Evolutionary conservation across 2,329 filamentous ascomycete genomes (phyloP).

Genomic region (Botrytis deweyae): DNA sequence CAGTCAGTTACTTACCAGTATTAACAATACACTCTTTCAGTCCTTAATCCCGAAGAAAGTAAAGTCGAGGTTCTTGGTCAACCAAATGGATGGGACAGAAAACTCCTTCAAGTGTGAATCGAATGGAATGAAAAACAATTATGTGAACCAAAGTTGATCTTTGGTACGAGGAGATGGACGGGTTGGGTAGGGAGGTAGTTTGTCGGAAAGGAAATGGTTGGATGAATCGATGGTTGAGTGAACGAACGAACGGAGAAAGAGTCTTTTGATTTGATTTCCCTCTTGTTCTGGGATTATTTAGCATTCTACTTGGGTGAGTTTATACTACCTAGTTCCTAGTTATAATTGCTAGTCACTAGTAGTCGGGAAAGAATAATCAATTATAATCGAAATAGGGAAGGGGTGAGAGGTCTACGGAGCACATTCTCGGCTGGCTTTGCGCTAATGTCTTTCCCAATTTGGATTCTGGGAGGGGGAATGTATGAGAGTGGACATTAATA

Average conservation of each 20-base stretch:
- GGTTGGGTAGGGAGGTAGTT: not conserved
- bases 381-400: conserved; percentile 10
- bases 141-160: not conserved
- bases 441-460: conserved; percentile 10
- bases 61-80: not conserved
- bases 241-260: conserved; percentile 7
- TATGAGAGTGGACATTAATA: conserved; percentile 12
- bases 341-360: not conserved
- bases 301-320: not conserved
- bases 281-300: conserved; percentile 13
- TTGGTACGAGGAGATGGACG: not conserved
- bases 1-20: not conserved
- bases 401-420: not conserved
- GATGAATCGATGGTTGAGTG: conserved; percentile 5
- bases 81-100: not conserved
- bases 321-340: not conserved
- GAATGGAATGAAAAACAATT: not conserved
- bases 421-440: conserved; percentile 13
- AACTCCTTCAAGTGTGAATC: not conserved
- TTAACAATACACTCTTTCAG: conserved; percentile 1
- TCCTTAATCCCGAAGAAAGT: not conserved
- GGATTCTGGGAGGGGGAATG: conserved; percentile 10
- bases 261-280: not conserved
- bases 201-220: conserved; percentile 15
- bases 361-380: conserved; percentile 12